Conservation (phyloP, 2,329 filamentous ascomycete species). For the Blastomyces parvus region DNA sequence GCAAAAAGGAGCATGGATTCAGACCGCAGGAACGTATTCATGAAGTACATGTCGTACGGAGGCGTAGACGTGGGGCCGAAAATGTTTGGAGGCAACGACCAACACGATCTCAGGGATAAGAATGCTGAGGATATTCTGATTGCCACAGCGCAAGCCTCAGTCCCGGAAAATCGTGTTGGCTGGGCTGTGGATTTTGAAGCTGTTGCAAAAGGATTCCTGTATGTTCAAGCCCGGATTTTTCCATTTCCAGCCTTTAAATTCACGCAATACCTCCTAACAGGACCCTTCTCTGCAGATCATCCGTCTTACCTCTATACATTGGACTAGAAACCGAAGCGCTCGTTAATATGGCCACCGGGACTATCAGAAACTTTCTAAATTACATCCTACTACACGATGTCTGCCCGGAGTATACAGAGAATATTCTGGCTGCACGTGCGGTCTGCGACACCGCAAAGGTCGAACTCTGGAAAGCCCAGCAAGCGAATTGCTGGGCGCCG, state of each 20-base stretch:
- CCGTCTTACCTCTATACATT: conserved; percentile 48
- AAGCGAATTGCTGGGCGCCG: conserved; percentile 50
- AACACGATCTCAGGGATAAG: conserved; percentile 52
- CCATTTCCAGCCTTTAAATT: neutral
- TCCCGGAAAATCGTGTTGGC: conserved; percentile 47
- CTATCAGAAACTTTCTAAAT: conserved; percentile 78
- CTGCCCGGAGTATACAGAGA: conserved; percentile 65
- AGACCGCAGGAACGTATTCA: conserved; percentile 56
- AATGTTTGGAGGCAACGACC: conserved; percentile 54
- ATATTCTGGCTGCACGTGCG: conserved; percentile 56
- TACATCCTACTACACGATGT: conserved; percentile 79
- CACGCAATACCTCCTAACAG: neutral
- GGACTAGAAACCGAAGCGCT: conserved; percentile 45
- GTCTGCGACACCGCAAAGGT: conserved; percentile 57
- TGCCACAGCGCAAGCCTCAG: conserved; percentile 45
- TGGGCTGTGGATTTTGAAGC: conserved; percentile 75
- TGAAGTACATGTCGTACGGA: conserved; percentile 72
- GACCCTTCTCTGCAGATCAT: conserved; percentile 36
- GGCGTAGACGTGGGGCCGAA: conserved; percentile 59
- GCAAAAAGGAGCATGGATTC: conserved; percentile 63
- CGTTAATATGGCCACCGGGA: conserved; percentile 53
- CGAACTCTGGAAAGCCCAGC: conserved; percentile 55
- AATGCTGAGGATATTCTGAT: conserved; percentile 56
- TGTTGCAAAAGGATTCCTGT: conserved; percentile 71
- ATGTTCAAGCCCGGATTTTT: conserved; percentile 26